phyloP scores from a whole-genome alignment of 768 basidiomycete species.

The Tubosaeta sp. region DNA sequence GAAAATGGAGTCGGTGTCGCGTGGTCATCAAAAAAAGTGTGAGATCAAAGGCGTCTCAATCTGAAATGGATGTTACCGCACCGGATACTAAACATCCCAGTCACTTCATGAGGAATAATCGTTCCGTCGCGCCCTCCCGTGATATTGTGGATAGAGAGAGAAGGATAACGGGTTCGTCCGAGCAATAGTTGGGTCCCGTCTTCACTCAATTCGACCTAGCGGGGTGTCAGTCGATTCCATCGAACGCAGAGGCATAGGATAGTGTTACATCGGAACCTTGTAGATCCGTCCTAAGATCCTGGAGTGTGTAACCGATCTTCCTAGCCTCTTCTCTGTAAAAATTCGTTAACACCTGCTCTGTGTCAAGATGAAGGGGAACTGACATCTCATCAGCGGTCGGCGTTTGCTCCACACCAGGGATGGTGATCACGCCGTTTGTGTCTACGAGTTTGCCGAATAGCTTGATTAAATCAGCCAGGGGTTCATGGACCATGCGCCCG shows the following conservation, averaged over 20 bases:
- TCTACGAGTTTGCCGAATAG: slow-evolving; percentile 78
- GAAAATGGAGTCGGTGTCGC: not conserved
- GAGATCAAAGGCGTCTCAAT: not conserved
- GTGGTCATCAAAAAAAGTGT: not conserved
- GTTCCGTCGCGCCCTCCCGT: slow-evolving; percentile 57
- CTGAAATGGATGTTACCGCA: slow-evolving; percentile 6
- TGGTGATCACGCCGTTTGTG: slow-evolving; percentile 66
- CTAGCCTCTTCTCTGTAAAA: not conserved
- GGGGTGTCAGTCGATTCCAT: not conserved
- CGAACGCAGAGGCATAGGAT: not conserved
- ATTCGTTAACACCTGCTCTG: not conserved
- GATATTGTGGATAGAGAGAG: slow-evolving; percentile 60
- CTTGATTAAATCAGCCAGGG: slow-evolving; percentile 82
- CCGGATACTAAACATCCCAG: slow-evolving; percentile 62
- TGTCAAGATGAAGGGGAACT: not conserved
- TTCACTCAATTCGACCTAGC: slow-evolving; percentile 38
- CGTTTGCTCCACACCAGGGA: slow-evolving; percentile 79
- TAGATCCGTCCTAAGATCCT: not conserved
- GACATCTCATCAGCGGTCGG: slow-evolving; percentile 49
- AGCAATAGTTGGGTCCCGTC: slow-evolving; percentile 52
- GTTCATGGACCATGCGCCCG: slow-evolving; percentile 72
- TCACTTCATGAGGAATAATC: slow-evolving; percentile 53
- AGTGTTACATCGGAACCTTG: not conserved
- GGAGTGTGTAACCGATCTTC: not conserved
- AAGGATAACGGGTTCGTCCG: slow-evolving; percentile 60